Evolutionary conservation across 2,329 filamentous ascomycete genomes (phyloP), one percentile per base, ranked within the genome.

Genomic region (Clonostachys solani): DNA sequence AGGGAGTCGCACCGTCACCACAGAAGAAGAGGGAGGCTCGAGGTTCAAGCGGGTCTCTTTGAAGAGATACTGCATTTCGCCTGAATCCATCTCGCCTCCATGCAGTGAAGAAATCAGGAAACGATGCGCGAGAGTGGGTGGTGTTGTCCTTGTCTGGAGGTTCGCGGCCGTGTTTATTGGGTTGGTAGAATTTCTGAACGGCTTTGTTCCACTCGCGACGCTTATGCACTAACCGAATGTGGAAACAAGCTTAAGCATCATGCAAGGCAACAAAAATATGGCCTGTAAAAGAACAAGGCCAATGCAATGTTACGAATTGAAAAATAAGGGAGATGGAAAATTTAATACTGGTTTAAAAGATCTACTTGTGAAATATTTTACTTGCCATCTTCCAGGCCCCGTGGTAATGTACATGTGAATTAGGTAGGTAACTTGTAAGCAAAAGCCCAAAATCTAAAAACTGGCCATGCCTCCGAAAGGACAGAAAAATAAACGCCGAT

Each of bases 11-110:
- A 92, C 82, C 58, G 84, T 81, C 62, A 91, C 80, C 59, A 85
- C 79, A 58, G 80, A 81, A 54, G 78, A 74, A 57, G 81, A 86
- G 51, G 82, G 77, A 54, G 84, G 83, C 68, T 94, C 88, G 58
- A 94, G 79, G 67, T 89, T 89, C 67, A 95, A 74, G 65, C 88
- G 84, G 65, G 87, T 90, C 78, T 95, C 90, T 74, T 91, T 92
- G 76, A 87, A 94, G 68, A 89, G 75, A 68, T 81, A 85, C 54
- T 79, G 77, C 55, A 80, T 76, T 60, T 79, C 77, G 61, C 73
- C 67, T 58, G 75, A 73, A 60, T 78, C 81, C 86, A 89, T 89
- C 63, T 75, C 80, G 74, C 75, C 73, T 77, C 82, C 86, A 86
- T 87, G 53, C 55, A 62, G 54, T 38, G 15, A 38, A 29, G 23